A percentile compares a stretch with the other conserved stretches of the same genome.
Conservation (phyloP, 2,329 filamentous ascomycete species). For the Neoscytalidium dimidiatum region DNA sequence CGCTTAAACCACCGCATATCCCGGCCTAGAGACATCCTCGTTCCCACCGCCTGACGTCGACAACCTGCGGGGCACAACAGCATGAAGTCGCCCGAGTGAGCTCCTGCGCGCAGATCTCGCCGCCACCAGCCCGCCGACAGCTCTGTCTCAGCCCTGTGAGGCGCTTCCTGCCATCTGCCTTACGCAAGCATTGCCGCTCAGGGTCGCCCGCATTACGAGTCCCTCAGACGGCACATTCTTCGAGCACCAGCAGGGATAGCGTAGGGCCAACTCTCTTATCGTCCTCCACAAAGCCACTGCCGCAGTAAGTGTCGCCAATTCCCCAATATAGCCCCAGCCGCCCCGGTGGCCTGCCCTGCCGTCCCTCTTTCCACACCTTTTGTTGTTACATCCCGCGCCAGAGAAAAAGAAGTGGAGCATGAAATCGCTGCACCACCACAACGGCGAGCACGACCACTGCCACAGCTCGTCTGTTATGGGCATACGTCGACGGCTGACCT, state of each 20-base stretch:
- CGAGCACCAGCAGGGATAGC: constrained; percentile 9
- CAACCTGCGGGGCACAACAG: constrained; percentile 4
- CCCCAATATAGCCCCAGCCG: background rate
- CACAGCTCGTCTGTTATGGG: constrained; percentile 10
- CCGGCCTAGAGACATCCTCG: background rate
- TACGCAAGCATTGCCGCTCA: constrained; percentile 12
- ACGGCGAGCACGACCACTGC: background rate
- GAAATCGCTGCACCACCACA: background rate
- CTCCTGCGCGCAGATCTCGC: background rate
- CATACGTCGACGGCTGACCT: constrained; percentile 17
- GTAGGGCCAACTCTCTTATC: constrained; percentile 14
- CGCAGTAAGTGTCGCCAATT: constrained; percentile 12
- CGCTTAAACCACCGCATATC: constrained; percentile 9
- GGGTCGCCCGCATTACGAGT: constrained; percentile 8
- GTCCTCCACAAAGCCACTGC: background rate
- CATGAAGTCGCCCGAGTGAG: constrained; percentile 4
- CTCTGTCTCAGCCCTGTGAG: constrained; percentile 11
- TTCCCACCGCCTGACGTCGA: constrained; percentile 17
- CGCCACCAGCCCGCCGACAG: background rate
- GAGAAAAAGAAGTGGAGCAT: constrained; percentile 9
- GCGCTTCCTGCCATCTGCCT: background rate
- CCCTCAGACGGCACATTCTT: constrained; percentile 12
- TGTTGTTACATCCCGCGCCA: background rate
- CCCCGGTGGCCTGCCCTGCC: background rate
- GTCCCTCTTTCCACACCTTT: background rate